Conservation (phyloP, 768 basidiomycete species). For the Pisolithus microcarpus region DNA sequence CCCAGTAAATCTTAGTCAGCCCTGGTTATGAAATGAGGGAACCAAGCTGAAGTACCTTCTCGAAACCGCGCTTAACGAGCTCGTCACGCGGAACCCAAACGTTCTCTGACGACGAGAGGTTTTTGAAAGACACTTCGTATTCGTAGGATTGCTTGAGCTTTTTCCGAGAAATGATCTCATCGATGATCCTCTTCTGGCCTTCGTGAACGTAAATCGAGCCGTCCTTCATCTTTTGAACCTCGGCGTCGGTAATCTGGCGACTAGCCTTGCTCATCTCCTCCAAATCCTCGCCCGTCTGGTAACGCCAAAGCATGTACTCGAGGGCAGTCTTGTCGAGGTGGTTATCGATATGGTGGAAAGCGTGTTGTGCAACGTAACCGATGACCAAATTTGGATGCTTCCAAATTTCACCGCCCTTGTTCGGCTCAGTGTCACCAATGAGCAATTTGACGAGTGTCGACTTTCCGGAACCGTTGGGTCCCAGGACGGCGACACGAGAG, state of each 20-base stretch:
- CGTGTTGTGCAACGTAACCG: conserved; percentile 97
- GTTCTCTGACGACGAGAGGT: conserved; percentile 93
- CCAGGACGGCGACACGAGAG: conserved; percentile 96
- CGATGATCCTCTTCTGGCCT: conserved; percentile 91
- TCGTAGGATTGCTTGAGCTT: conserved; percentile 99
- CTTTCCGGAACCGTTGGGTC: conserved; percentile 99
- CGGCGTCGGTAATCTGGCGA: conserved; percentile 82
- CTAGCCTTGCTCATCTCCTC: conserved; percentile 93
- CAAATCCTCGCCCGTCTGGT: conserved; percentile 98
- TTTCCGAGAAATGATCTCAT: conserved; percentile 86
- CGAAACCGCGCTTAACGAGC: conserved; percentile 95
- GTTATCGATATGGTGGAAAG: conserved; percentile 98
- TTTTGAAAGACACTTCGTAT: conserved; percentile 97
- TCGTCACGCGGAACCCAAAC: conserved; percentile 96
- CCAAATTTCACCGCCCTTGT: conserved; percentile 96
- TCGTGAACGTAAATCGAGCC: conserved; percentile 80
- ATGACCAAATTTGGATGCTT: conserved; percentile 99
- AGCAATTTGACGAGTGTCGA: conserved; percentile 95
- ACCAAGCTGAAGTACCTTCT: conserved; percentile 52
- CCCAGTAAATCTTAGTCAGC: not conserved
- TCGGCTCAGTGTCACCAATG: conserved; percentile 93
- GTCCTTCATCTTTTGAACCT: conserved; percentile 94
- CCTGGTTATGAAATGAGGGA: not conserved
- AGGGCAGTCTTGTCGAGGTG: conserved; percentile 98
- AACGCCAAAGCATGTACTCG: conserved; percentile 99